These are phyloP conservation scores for Capsella rubella DNA, from an alignment of 441 rosid species.

Conservation along the genomic window DNA sequence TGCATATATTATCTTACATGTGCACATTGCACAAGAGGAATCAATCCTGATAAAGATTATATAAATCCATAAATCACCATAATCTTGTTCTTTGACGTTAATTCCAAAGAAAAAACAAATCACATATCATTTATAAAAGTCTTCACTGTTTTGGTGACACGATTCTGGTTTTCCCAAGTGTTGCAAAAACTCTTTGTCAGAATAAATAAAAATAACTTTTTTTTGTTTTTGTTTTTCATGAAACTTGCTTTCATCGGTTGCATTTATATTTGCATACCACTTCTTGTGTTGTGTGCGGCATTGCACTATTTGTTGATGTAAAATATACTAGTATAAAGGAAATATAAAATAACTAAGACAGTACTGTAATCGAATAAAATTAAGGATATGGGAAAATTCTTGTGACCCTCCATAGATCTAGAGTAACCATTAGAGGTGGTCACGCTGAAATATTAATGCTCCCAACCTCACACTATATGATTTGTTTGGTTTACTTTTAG, in stretches of 20 bases:
- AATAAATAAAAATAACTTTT: background rate
- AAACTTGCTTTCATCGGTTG: background rate
- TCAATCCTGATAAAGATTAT: background rate
- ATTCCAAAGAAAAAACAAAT: constrained; percentile 13
- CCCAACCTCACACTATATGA: constrained; percentile 19
- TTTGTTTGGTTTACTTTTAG: background rate
- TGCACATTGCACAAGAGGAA: constrained; percentile 31
- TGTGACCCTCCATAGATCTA: constrained; percentile 37
- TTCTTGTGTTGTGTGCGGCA: constrained; percentile 25
- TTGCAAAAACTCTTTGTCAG: constrained; percentile 19
- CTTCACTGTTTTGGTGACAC: background rate
- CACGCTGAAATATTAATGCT: constrained; percentile 38
- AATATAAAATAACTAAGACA: too few species aligned
- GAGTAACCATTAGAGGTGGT: constrained; percentile 23
- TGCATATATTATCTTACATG: constrained; percentile 7
- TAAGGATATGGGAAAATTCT: constrained; percentile 15
- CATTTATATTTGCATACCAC: background rate
- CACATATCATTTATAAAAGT: background rate
- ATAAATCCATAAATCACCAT: constrained; percentile 2
- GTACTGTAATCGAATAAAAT: constrained; percentile 8
- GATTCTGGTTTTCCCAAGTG: constrained; percentile 26
- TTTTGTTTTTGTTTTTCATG: background rate
- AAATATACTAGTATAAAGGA: background rate
- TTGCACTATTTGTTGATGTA: constrained; percentile 19
- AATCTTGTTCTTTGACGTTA: constrained; percentile 24